A percentile compares a stretch with the other conserved stretches of the same genome.
Evolutionary conservation across 306 rosid genomes (phyloP).

Genomic region (Vicia sativa): DNA sequence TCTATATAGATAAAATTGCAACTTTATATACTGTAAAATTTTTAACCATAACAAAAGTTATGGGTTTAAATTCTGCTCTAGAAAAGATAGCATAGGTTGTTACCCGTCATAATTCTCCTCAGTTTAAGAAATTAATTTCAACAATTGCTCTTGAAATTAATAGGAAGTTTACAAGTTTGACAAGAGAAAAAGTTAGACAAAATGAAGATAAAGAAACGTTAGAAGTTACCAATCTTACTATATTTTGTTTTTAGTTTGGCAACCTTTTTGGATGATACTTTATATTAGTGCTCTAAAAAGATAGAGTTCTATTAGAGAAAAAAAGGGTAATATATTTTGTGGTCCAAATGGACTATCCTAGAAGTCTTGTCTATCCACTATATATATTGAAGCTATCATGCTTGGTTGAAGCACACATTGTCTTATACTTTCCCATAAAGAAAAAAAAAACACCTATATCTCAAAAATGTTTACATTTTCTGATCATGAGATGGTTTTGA

Average conservation of each 20-base stretch:
- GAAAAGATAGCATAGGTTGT: no score
- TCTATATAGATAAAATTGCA: no score
- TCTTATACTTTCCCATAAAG: slow-evolving; percentile 13
- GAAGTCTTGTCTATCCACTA: background rate
- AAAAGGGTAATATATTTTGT: slow-evolving; percentile 1
- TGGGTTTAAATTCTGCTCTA: no score
- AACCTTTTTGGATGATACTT: slow-evolving; percentile 32
- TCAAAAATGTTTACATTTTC: slow-evolving; percentile 47
- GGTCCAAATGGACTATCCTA: slow-evolving; percentile 16
- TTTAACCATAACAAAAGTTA: no score
- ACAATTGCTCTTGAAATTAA: background rate
- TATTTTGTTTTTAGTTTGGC: slow-evolving; percentile 26
- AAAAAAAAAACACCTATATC: background rate
- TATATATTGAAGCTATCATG: slow-evolving; percentile 36
- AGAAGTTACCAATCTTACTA: slow-evolving; percentile 30
- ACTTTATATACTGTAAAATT: no score
- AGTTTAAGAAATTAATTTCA: no score
- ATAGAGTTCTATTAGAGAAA: background rate
- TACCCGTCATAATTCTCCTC: no score
- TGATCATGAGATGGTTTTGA: slow-evolving; percentile 49
- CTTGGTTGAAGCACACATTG: slow-evolving; percentile 39
- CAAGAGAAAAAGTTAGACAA: slow-evolving; percentile 21
- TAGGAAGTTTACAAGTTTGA: slow-evolving; percentile 8
- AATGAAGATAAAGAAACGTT: background rate
- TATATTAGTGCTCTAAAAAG: slow-evolving; percentile 40